A percentile compares a stretch with the other conserved stretches of the same genome.
These are phyloP conservation scores for Hyaloperonospora arabidopsidis DNA, from an alignment of 352 stramenopile genomes.

Conservation along the genomic window DNA sequence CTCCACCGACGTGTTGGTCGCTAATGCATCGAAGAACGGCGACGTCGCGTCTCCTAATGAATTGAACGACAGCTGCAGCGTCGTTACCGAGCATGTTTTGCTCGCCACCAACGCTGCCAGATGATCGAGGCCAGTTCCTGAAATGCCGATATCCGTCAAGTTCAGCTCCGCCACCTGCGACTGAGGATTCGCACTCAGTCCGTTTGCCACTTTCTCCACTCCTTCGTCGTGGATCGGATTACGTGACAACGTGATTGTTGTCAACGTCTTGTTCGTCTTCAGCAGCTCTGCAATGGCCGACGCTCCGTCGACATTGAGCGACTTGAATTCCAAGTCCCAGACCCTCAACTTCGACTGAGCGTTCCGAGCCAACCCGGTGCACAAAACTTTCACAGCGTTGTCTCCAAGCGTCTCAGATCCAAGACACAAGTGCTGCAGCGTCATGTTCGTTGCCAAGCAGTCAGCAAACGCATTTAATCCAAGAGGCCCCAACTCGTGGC, in stretches of 20 bases:
- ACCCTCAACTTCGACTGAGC: conserved; percentile 36
- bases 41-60: conserved; percentile 26
- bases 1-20: conserved; percentile 50
- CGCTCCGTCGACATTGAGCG: conserved; percentile 35
- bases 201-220: conserved; percentile 30
- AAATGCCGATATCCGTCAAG: conserved; percentile 42
- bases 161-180: conserved; percentile 31
- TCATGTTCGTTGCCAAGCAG: conserved; percentile 53
- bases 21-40: conserved; percentile 53
- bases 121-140: conserved; percentile 37
- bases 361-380: conserved; percentile 46
- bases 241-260: conserved; percentile 48
- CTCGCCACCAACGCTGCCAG: conserved; percentile 36
- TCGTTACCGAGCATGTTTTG: conserved; percentile 43
- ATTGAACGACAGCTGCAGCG: conserved; percentile 71
- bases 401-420: conserved; percentile 56
- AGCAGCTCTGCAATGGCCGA: conserved; percentile 49
- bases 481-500: conserved; percentile 42
- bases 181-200: conserved; percentile 31
- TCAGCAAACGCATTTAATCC: conserved; percentile 53
- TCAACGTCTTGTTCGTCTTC: conserved; percentile 33
- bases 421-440: conserved; percentile 60
- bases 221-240: conserved; percentile 49
- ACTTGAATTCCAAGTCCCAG: conserved; percentile 76
- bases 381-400: conserved; percentile 35